Conservation (phyloP, 148 eudicot genomes). For the Rhododendron molle region DNA sequence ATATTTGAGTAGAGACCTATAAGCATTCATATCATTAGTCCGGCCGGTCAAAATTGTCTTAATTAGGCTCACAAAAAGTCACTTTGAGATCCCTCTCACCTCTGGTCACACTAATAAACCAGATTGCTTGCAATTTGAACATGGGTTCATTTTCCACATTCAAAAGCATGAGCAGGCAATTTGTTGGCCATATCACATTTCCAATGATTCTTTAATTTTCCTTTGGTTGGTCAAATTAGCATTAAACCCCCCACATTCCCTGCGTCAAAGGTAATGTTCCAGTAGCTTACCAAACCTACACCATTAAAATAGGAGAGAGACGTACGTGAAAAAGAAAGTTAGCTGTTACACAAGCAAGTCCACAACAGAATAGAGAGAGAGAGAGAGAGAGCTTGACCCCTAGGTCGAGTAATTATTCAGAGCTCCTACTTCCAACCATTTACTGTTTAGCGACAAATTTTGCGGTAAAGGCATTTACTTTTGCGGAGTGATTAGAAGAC, state of each 20-base stretch:
- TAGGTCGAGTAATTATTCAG: too few species aligned
- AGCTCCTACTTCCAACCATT: too few species aligned
- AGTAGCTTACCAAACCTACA: not conserved
- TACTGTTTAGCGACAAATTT: too few species aligned
- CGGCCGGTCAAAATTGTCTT: not conserved
- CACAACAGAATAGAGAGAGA: not conserved
- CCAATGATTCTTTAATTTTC: not conserved
- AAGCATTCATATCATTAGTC: not conserved
- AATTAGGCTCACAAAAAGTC: not conserved
- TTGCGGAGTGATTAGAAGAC: not conserved
- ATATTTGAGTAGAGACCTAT: not conserved
- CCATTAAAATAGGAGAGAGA: conserved; percentile 1
- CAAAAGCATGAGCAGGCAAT: not conserved
- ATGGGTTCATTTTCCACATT: not conserved
- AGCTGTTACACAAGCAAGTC: not conserved
- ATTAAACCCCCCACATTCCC: conserved; percentile 1
- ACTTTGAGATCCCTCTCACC: not conserved
- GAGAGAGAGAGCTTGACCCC: not conserved
- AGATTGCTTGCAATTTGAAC: not conserved
- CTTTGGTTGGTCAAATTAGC: not conserved
- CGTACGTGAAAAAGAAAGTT: too few species aligned
- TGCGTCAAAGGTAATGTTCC: not conserved
- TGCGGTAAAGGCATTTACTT: not conserved
- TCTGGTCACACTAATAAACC: not conserved
- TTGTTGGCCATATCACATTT: not conserved